These are phyloP conservation scores for Mortierella sp. DNA, from an alignment of 371 early-diverging fungal genomes.

Conservation along the genomic window DNA sequence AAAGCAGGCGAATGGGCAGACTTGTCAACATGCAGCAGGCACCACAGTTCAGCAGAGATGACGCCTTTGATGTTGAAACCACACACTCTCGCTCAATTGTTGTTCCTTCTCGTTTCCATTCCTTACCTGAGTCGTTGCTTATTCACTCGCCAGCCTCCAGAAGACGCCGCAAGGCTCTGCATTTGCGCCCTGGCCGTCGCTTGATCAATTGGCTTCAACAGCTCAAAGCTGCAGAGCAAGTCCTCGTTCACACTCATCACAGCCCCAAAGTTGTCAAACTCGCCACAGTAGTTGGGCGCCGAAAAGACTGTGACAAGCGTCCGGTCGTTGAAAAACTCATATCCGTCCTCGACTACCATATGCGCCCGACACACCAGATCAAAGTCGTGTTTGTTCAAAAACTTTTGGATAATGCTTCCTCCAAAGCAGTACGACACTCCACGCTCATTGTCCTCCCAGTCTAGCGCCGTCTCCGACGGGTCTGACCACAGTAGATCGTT, in stretches of 20 bases:
- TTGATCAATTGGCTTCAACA: conserved; percentile 50
- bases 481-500: conserved; percentile 95
- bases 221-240: conserved; percentile 80
- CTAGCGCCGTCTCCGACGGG: conserved; percentile 80
- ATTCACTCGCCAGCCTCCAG: conserved; percentile 53
- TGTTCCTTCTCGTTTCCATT: background rate
- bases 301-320: conserved; percentile 96
- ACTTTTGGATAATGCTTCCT: conserved; percentile 88
- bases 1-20: background rate
- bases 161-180: conserved; percentile 53
- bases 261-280: conserved; percentile 97
- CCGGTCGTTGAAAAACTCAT: conserved; percentile 97
- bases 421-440: conserved; percentile 99
- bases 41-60: background rate
- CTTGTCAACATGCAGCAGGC: background rate
- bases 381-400: conserved; percentile 91
- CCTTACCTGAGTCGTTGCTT: conserved; percentile 53
- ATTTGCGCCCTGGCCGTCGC: conserved; percentile 48
- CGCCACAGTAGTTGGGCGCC: conserved; percentile 99
- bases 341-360: conserved; percentile 99
- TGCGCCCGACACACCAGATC: conserved; percentile 98
- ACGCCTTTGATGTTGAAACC: background rate
- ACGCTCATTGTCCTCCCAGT: conserved; percentile 99
- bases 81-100: background rate
- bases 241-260: conserved; percentile 97